phyloP scores from a whole-genome alignment of 2,329 filamentous ascomycete genomes.

The Byssothecium circinans region DNA sequence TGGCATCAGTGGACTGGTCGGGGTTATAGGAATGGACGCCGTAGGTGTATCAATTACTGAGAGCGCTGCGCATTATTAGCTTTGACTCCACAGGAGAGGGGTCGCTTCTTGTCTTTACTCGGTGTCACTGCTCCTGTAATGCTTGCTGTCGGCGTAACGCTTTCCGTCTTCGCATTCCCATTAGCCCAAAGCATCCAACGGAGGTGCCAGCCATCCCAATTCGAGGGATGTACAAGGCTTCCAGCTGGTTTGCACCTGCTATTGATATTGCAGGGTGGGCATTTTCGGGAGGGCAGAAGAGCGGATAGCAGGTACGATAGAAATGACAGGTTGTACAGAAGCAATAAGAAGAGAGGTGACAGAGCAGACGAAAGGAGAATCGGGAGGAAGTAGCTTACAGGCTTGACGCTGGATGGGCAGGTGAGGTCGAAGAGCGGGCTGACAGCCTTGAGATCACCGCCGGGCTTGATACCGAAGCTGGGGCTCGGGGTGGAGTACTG shows the following conservation, averaged over 20 bases:
- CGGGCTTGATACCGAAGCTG: constrained; percentile 69
- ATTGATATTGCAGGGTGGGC: constrained; percentile 9
- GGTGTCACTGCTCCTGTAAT: constrained; percentile 11
- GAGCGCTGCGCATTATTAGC: constrained; percentile 6
- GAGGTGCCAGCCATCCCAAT: constrained; percentile 14
- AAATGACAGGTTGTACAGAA: constrained; percentile 24
- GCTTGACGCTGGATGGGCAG: constrained; percentile 32
- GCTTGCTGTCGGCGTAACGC: constrained; percentile 12
- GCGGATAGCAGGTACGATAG: constrained; percentile 15
- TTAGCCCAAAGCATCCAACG: constrained; percentile 32
- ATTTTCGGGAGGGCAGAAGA: constrained; percentile 13
- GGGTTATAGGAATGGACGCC: constrained; percentile 15
- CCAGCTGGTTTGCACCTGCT: constrained; percentile 12
- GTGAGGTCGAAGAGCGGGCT: constrained; percentile 40
- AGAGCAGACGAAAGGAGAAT: constrained; percentile 19
- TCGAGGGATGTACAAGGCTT: constrained; percentile 13
- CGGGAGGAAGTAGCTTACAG: constrained; percentile 29
- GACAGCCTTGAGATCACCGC: constrained; percentile 34
- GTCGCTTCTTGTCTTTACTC: constrained; percentile 14
- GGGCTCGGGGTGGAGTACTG: constrained; percentile 61
- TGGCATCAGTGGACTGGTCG: too few species aligned
- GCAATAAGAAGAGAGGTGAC: constrained; percentile 21
- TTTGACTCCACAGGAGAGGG: neutral
- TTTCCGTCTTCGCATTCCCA: constrained; percentile 23
- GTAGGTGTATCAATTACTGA: constrained; percentile 3